Evolutionary conservation across 148 eudicot genomes (phyloP), one percentile per base, ranked within the genome.

Genomic region (Nepenthes mirabilis): DNA sequence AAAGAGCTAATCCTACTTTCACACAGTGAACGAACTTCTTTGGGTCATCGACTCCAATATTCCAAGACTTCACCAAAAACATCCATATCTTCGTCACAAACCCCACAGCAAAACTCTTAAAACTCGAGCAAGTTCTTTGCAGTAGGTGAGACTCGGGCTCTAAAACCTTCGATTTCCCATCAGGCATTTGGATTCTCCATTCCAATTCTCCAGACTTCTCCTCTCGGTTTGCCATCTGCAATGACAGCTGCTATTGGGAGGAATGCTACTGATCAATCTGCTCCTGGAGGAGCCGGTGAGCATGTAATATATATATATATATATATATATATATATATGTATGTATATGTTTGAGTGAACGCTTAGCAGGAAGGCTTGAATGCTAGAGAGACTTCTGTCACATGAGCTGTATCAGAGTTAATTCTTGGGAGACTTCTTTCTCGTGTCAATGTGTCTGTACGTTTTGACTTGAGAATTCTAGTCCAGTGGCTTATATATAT

Each of bases 1-100:
- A 73, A 49, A 91, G 91, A 2, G 91, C 94, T 56, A 82, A 33
- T 13, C 91, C 94, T 37, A 88, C 96, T 77, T 91, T 88, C 48
- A 88, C 50, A 48, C 95, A 77, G 68, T 91, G 96, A 14, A 77
- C 69, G 6, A 80, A 75, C 70, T 86, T 83, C 72, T 61, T 79
- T 7, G 96, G 96, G 13, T 91, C 98, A 55, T 68, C 66, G 5
- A 70, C 81, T 10, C 83, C 98, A 64, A 88, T 64, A 6, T 61
- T 69, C 86, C 90, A 83, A 10, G 84, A 80, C 59, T 74, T 75
- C 37, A 53, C 65, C 2, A 88, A 32, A 64, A 88, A 91, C 36
- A 65, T 80, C 70, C 76, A 51, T 43, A 76, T 59, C 57, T 55
- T 79, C 70, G 56, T 58, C 1, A 71, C 2, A 40, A 74, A 33